phyloP scores from a whole-genome alignment of 2,329 filamentous ascomycete species.

The Amauroascus niger region DNA sequence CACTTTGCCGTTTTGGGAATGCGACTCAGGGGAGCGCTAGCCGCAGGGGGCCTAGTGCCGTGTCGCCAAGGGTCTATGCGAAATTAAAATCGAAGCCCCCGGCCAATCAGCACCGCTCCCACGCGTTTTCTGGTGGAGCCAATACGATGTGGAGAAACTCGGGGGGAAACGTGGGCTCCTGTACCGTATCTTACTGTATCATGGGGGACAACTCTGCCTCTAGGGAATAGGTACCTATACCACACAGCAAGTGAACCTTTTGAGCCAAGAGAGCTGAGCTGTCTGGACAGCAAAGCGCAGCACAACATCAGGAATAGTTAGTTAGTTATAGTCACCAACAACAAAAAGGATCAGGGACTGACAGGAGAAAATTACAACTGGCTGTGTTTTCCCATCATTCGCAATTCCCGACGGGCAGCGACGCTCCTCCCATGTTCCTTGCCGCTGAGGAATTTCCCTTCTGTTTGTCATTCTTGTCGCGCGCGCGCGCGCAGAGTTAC shows the following conservation, averaged over 20 bases:
- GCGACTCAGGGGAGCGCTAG: background rate
- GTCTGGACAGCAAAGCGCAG: no score
- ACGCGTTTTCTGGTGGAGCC: constrained; percentile 8
- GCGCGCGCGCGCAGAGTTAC: constrained; percentile 2
- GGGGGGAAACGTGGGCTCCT: background rate
- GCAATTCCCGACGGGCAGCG: no score
- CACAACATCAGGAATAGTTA: no score
- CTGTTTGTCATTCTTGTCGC: background rate
- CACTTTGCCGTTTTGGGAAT: constrained; percentile 3
- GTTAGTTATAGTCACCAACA: no score
- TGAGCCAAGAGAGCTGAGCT: no score
- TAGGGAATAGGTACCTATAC: no score
- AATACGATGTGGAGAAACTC: background rate
- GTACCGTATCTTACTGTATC: background rate
- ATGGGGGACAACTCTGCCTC: no score
- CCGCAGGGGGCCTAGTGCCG: background rate
- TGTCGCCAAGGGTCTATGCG: constrained; percentile 6
- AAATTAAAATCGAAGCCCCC: background rate
- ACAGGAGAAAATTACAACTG: no score
- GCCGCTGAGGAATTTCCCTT: background rate
- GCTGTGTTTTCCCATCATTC: no score
- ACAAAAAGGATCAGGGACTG: no score
- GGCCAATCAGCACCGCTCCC: constrained; percentile 11
- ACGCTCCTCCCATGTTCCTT: background rate
- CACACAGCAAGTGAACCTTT: no score